Evolutionary conservation across 2,329 filamentous ascomycete genomes (phyloP).

Genomic region (Apiospora kogelbergensis): DNA sequence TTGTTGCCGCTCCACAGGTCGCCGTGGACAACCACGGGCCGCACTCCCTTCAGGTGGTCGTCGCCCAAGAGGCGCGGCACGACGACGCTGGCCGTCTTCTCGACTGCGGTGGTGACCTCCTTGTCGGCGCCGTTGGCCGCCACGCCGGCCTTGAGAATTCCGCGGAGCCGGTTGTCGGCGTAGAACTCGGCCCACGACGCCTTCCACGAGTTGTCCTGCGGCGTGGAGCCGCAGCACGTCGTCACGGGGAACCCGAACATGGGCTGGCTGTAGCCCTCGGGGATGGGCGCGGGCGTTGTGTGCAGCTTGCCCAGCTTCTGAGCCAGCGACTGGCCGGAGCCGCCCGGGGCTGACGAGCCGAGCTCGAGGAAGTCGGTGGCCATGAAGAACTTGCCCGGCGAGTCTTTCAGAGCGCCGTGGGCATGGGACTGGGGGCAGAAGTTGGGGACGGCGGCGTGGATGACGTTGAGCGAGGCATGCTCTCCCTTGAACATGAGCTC

Average conservation of each 20-base stretch:
- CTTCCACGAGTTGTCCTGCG: conserved; percentile 75
- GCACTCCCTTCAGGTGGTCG: conserved; percentile 60
- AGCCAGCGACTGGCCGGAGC: conserved; percentile 61
- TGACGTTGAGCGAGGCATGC: conserved; percentile 79
- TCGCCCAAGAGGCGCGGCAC: conserved; percentile 77
- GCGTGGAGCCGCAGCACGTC: conserved; percentile 84
- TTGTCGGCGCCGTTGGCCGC: conserved; percentile 63
- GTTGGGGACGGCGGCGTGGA: conserved; percentile 68
- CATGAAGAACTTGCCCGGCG: conserved; percentile 54
- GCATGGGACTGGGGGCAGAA: conserved; percentile 77
- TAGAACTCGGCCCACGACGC: conserved; percentile 84
- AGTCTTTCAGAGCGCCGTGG: conserved; percentile 60
- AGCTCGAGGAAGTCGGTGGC: conserved; percentile 82
- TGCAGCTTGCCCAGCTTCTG: conserved; percentile 78
- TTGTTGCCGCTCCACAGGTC: conserved; percentile 94
- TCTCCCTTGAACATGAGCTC: conserved; percentile 75
- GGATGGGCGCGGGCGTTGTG: conserved; percentile 68
- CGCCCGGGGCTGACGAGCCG: conserved; percentile 38
- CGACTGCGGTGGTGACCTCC: conserved; percentile 63
- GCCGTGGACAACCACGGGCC: conserved; percentile 83
- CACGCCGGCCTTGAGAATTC: conserved; percentile 59
- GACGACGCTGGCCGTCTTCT: conserved; percentile 61
- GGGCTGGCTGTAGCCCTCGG: conserved; percentile 55
- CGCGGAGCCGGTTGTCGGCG: conserved; percentile 69
- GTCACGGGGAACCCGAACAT: conserved; percentile 82